Percentiles rank a stretch among this genome's conserved stretches.
These are phyloP conservation scores for Coleophoma eucalyptorum DNA, from an alignment of 2,329 filamentous ascomycete genomes.

Conservation along the genomic window DNA sequence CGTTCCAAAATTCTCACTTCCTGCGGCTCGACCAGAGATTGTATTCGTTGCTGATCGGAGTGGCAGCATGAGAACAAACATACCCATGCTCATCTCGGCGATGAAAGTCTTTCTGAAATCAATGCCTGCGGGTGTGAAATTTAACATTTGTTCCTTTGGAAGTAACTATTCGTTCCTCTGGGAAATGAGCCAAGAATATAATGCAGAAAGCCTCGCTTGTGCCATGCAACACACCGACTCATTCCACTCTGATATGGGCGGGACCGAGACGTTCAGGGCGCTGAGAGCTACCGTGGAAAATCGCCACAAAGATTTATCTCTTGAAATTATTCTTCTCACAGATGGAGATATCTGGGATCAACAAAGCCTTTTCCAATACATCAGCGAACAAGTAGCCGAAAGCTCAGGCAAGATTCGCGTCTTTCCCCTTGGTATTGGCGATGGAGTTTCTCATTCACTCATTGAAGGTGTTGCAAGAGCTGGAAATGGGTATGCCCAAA, in stretches of 20 bases:
- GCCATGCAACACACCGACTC: conserved; percentile 38
- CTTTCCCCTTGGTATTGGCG: conserved; percentile 53
- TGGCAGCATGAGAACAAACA: conserved; percentile 58
- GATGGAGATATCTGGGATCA: conserved; percentile 53
- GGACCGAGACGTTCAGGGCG: conserved; percentile 47
- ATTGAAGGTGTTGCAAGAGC: conserved; percentile 51
- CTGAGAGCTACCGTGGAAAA: conserved; percentile 38
- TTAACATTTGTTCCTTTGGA: conserved; percentile 71
- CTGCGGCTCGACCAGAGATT: conserved; percentile 52
- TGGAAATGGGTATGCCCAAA: conserved; percentile 57
- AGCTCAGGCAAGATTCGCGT: conserved; percentile 42
- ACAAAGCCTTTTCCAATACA: conserved; percentile 36
- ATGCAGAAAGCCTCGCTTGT: conserved; percentile 35
- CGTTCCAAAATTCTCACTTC: conserved; percentile 65
- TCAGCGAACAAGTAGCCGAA: conserved; percentile 36
- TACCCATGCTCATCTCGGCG: conserved; percentile 48
- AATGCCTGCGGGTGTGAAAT: conserved; percentile 57
- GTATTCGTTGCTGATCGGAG: conserved; percentile 72
- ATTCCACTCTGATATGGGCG: conserved; percentile 45
- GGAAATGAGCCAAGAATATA: conserved; percentile 41
- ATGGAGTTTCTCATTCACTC: conserved; percentile 44
- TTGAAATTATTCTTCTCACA: conserved; percentile 52
- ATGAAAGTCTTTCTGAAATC: conserved; percentile 64
- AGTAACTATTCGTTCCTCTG: conserved; percentile 41
- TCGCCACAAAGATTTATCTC: conserved; percentile 40